Evolutionary conservation across 1,139 yeast genomes (phyloP).

Genomic region (Sugiyamaella paludigena): DNA sequence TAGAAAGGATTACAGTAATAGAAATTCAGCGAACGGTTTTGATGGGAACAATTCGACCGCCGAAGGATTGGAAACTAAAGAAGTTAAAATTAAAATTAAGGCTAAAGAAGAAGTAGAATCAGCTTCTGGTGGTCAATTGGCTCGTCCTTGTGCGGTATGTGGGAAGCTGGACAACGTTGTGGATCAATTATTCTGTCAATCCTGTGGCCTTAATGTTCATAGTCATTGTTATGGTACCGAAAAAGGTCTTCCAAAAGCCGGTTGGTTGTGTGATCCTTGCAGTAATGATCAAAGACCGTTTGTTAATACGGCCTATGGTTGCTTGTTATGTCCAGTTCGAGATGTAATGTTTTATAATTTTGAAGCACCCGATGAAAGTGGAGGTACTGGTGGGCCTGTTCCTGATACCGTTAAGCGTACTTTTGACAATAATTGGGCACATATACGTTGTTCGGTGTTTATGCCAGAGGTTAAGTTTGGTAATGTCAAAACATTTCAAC

Average conservation of each 20-base stretch:
- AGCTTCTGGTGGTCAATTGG: slow-evolving; percentile 13
- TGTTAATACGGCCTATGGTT: slow-evolving; percentile 56
- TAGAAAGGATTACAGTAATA: background rate
- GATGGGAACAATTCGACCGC: background rate
- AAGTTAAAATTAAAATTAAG: background rate
- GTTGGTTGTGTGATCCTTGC: slow-evolving; percentile 85
- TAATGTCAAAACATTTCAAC: slow-evolving; percentile 44
- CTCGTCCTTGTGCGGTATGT: slow-evolving; percentile 57
- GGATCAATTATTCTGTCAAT: slow-evolving; percentile 54
- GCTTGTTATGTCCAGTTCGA: slow-evolving; percentile 63
- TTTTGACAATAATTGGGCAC: slow-evolving; percentile 72
- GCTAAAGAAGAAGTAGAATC: background rate
- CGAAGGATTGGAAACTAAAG: background rate
- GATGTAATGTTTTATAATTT: slow-evolving; percentile 47
- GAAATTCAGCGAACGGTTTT: background rate
- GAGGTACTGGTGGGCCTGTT: slow-evolving; percentile 42
- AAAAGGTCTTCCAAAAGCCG: background rate
- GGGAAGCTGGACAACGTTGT: slow-evolving; percentile 41
- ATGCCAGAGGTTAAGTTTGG: slow-evolving; percentile 45
- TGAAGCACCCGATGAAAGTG: slow-evolving; percentile 36
- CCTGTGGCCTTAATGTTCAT: slow-evolving; percentile 74
- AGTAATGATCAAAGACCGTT: slow-evolving; percentile 64
- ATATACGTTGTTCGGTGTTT: slow-evolving; percentile 70
- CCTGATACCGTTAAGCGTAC: slow-evolving; percentile 78
- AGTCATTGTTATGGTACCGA: slow-evolving; percentile 20